These are phyloP conservation scores for Fusarium buxicola DNA, from an alignment of 2,329 filamentous ascomycete genomes.

Conservation along the genomic window DNA sequence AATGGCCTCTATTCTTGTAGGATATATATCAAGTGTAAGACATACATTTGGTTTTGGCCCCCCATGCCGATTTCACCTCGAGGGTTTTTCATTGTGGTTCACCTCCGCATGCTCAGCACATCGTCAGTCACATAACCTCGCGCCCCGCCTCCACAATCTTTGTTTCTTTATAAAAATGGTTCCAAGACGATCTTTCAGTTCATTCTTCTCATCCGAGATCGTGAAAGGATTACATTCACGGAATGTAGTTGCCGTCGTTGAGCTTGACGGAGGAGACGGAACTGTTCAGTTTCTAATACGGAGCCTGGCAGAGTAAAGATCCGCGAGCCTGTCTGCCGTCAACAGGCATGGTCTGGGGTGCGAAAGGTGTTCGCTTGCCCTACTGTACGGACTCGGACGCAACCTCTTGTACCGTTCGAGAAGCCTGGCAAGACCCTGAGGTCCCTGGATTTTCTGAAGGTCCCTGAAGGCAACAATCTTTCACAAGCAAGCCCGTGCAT, in stretches of 20 bases:
- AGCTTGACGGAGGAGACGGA: conserved; percentile 65
- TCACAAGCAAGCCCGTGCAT: conserved; percentile 15
- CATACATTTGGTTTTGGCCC: too few species aligned
- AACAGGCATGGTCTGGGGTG: neutral
- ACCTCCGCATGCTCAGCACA: neutral
- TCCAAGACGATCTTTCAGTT: neutral
- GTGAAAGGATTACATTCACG: conserved; percentile 45
- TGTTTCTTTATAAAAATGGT: conserved; percentile 3
- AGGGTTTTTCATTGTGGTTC: neutral
- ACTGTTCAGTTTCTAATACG: conserved; percentile 18
- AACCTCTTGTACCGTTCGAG: neutral
- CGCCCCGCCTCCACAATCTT: conserved; percentile 6
- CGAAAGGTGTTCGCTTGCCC: neutral
- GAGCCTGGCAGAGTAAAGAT: neutral
- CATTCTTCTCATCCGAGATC: neutral
- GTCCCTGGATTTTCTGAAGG: neutral
- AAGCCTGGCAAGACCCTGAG: neutral
- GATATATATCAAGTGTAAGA: too few species aligned
- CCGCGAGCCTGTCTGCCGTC: neutral
- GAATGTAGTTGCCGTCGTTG: conserved; percentile 78
- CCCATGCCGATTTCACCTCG: neutral
- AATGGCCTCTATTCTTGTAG: too few species aligned
- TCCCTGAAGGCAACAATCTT: neutral
- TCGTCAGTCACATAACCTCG: neutral
- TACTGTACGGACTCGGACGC: conserved; percentile 5